Evolutionary conservation across 371 early-diverging fungal species (phyloP).

Genomic region (Mortierella sp.): DNA sequence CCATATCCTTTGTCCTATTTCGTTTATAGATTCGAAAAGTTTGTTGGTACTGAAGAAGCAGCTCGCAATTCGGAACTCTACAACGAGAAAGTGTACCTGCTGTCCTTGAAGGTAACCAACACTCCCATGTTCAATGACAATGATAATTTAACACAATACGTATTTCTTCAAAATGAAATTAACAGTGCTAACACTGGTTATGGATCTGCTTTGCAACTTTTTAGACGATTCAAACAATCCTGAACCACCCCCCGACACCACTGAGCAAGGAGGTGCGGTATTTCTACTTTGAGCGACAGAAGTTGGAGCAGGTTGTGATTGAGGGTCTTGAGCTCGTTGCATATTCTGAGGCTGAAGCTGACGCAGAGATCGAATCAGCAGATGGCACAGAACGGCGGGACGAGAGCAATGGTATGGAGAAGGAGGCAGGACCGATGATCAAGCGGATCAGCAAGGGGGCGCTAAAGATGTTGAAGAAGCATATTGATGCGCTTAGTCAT

Average conservation of each 20-base stretch:
- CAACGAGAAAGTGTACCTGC: constrained; percentile 65
- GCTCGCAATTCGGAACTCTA: constrained; percentile 59
- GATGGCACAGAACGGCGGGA: neutral
- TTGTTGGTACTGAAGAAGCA: constrained; percentile 63
- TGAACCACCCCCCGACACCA: constrained; percentile 53
- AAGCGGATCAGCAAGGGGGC: constrained; percentile 50
- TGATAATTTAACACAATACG: neutral
- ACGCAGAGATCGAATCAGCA: neutral
- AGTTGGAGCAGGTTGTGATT: constrained; percentile 53
- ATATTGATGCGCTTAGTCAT: constrained; percentile 44
- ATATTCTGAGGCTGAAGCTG: constrained; percentile 30
- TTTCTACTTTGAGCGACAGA: constrained; percentile 41
- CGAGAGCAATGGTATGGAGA: neutral
- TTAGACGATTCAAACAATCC: constrained; percentile 51
- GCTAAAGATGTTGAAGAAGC: constrained; percentile 57
- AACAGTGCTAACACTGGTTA: neutral
- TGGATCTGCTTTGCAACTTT: neutral
- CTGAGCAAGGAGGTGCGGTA: constrained; percentile 43
- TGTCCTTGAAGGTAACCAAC: constrained; percentile 55
- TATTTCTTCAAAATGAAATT: neutral
- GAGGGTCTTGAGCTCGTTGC: constrained; percentile 56
- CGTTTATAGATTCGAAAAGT: constrained; percentile 55
- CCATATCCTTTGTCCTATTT: neutral
- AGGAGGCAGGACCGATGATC: constrained; percentile 11
- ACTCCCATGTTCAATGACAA: neutral